A percentile compares a stretch with the other conserved stretches of the same genome.
phyloP scores from a whole-genome alignment of 108 stramenopile genomes.

The Discostella stelligeroides region DNA sequence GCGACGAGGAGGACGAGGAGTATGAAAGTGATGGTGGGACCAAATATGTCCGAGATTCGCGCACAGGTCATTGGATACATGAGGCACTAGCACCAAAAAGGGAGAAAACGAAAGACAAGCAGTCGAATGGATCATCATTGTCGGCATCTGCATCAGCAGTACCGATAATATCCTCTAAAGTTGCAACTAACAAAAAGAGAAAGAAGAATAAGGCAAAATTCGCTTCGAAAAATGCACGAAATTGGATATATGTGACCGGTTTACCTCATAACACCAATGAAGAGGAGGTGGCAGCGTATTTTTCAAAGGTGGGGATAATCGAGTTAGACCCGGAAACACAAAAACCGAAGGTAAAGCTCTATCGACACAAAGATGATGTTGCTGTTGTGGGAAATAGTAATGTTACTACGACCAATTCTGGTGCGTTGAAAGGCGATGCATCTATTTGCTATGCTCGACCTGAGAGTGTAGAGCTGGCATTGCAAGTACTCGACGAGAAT shows the following conservation, averaged over 20 bases:
- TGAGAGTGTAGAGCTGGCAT: constrained; percentile 90
- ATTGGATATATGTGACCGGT: constrained; percentile 89
- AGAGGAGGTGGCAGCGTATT: constrained; percentile 77
- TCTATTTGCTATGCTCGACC: constrained; percentile 90
- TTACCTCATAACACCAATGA: constrained; percentile 83
- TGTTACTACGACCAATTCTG: no score
- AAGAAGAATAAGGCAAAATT: constrained; percentile 83
- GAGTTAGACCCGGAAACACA: constrained; percentile 92
- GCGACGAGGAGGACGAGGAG: constrained; percentile 72
- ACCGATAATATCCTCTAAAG: neutral
- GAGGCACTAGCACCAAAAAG: constrained; percentile 56
- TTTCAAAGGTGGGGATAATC: constrained; percentile 88
- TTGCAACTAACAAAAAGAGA: constrained; percentile 55
- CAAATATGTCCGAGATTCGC: constrained; percentile 66
- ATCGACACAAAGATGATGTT: constrained; percentile 57
- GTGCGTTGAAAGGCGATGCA: constrained; percentile 90
- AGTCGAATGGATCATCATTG: neutral
- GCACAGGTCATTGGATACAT: constrained; percentile 72
- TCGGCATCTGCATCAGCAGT: neutral
- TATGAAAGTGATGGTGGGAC: constrained; percentile 86
- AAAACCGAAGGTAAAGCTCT: constrained; percentile 91
- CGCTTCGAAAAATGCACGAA: constrained; percentile 76
- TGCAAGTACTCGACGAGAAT: constrained; percentile 87
- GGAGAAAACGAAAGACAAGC: constrained; percentile 20
- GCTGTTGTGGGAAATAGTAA: constrained; percentile 3